Evolutionary conservation across 352 stramenopile genomes (phyloP).

Genomic region (Pythium angustatum): DNA sequence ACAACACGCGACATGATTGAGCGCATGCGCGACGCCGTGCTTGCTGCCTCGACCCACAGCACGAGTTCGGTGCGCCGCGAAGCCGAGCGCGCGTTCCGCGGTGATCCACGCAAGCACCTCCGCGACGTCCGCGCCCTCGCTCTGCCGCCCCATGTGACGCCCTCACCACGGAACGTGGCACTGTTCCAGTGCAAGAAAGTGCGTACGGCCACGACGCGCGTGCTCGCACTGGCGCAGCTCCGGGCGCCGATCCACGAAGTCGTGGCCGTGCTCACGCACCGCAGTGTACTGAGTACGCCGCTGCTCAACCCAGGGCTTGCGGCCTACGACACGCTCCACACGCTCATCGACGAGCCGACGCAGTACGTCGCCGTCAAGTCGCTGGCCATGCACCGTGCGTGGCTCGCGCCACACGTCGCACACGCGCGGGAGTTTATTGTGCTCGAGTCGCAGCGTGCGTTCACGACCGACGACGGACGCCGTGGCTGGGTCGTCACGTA

Average conservation of each 20-base stretch:
- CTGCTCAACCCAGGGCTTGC: constrained; percentile 24
- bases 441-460: constrained; percentile 21
- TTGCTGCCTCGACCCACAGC: constrained; percentile 11
- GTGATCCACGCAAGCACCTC: constrained; percentile 6
- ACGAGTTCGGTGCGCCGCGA: constrained; percentile 11
- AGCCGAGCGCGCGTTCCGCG: constrained; percentile 6
- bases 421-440: constrained; percentile 18
- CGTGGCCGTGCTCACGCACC: constrained; percentile 20
- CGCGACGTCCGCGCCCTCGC: constrained; percentile 2
- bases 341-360: constrained; percentile 14
- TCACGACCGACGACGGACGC: constrained; percentile 20
- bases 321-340: constrained; percentile 16
- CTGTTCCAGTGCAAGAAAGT: constrained; percentile 15
- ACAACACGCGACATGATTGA: constrained; percentile 6
- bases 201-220: constrained; percentile 10
- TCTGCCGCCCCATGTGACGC: not conserved
- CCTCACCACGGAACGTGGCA: not conserved
- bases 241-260: constrained; percentile 25
- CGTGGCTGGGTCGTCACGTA: constrained; percentile 27
- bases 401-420: constrained; percentile 10
- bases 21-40: constrained; percentile 13
- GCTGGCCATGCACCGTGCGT: constrained; percentile 20
- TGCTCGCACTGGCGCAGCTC: constrained; percentile 20
- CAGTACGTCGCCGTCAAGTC: constrained; percentile 24
- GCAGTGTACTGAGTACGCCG: constrained; percentile 19